Base-by-base conservation (phyloP, 306 rosid genomes). In the Carpinus fangiana region DNA sequence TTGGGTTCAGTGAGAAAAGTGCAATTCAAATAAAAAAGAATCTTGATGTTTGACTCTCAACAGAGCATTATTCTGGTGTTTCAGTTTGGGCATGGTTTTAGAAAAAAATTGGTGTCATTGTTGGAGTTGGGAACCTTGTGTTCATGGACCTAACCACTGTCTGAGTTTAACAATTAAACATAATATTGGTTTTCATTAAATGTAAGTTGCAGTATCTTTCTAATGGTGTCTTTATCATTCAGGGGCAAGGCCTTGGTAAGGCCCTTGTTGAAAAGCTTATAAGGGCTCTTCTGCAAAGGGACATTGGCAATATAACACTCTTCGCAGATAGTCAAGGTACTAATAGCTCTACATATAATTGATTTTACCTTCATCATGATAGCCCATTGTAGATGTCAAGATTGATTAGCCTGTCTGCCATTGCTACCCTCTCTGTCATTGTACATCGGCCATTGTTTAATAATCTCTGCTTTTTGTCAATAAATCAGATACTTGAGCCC, bases 171-270 rank as follows among this genome's bases (percentile, higher is more conserved):
- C 67, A 78, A 59, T 75, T 16, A 14, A 59, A 52, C 71, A 47
- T 50, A 48, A 70, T 50, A 56, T 72, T 55, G 31, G 36, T 72
- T 13, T 36, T 75, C 68, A 71, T 54, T 72, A 50, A 16, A n/a
- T 61, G 46, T 38, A 74, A 78, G 62, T 68, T 76, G 64, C 47
- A 50, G 31, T 26, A 54, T 62, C 79, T 73, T 60, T 28, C 60
- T 87, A 60, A 81, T 77, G 68, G 73, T 68, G 54, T 76, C 82
- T 56, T 79, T 82, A 47, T 76, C 74, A 68, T 85, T 71, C 79
- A 91, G 97, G 99, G 98, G 64, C 99, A 91, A 87, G 98, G 99
- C 78, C 97, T 95, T 53, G 97, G 99, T 46, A 95, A 89, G 86
- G 87, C 98, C 72, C 98, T 95, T 52, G 88, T 95, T 64, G 98